phyloP scores from a whole-genome alignment of 2,329 filamentous ascomycete genomes.

The Arthrobotrys entomopaga region DNA sequence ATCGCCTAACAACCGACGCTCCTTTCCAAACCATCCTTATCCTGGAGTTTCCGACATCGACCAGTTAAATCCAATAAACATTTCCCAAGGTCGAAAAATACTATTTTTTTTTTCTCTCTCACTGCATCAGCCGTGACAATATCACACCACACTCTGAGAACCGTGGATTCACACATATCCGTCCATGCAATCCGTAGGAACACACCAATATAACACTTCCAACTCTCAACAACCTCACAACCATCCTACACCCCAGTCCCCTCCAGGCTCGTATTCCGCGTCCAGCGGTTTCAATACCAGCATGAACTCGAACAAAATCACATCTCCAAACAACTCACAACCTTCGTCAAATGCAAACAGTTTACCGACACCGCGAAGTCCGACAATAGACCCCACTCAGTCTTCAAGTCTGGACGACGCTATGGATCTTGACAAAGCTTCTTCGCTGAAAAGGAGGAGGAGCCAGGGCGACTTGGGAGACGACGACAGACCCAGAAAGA shows the following conservation, averaged over 20 bases:
- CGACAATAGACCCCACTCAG: constrained; percentile 37
- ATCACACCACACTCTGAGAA: constrained; percentile 11
- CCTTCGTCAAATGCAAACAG: constrained; percentile 31
- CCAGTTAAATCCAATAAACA: background rate
- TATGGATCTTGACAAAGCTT: constrained; percentile 41
- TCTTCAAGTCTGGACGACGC: constrained; percentile 37
- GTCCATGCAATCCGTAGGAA: constrained; percentile 56
- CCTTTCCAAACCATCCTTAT: too few species aligned
- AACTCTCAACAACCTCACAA: constrained; percentile 55
- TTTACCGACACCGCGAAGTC: constrained; percentile 49
- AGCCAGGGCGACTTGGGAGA: constrained; percentile 51
- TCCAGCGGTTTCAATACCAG: constrained; percentile 53
- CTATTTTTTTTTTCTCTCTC: too few species aligned
- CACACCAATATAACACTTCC: constrained; percentile 55
- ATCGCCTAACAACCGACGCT: too few species aligned
- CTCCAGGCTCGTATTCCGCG: constrained; percentile 53
- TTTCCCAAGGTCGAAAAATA: constrained; percentile 5
- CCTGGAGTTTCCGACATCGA: background rate
- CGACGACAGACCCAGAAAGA: constrained; percentile 50
- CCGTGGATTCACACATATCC: constrained; percentile 39
- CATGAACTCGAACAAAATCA: constrained; percentile 53
- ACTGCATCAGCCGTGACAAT: constrained; percentile 1
- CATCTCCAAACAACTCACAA: constrained; percentile 42
- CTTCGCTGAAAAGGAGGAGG: constrained; percentile 51
- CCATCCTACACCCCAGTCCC: constrained; percentile 52